Evolutionary conservation across 495 filamentous ascomycete genomes (phyloP), one percentile per base, ranked within the genome.

Genomic region (Hyaloscypha variabilis): DNA sequence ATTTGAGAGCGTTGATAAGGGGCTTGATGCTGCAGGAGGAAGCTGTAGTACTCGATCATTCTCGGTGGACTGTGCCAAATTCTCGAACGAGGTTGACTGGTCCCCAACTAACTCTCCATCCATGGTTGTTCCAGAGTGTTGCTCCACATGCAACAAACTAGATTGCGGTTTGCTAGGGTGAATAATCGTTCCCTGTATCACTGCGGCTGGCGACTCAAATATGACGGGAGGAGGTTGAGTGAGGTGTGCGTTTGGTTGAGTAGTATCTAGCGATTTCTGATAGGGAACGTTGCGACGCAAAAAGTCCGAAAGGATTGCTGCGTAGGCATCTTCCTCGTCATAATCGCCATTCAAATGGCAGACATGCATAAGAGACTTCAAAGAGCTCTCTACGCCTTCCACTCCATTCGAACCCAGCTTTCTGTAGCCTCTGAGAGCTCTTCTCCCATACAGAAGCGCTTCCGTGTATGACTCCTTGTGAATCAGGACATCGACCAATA

Each of bases 291-390:
- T 52, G 19, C 24, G 36, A 23, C 30, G n/a, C 24, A 59, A 36
- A 42, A 65, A 65, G 8, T 55, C 64, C 29, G 51, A 57, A 8
- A 68, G 60, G 39, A 68, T 64, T 31, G 28, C 61, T 8, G 62
- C 31, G 50, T 57, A 68, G 3, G 66, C 66, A 5, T 68, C 66
- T 56, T 64, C 61, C 25, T 68, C 62, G 24, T 60, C 61, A 14
- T 3, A 30, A 36, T 68, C 26, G 10, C 57, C 61, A 39, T 57
- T 26, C 19, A 52, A 0, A 24, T 68, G 46, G 57, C 66, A 68
- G 6, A 64, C 28, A 10, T 34, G 49, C 2, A 61, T 26, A 23
- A 68, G 55, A 56, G 30, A 4, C 4, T 46, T 3, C n/a, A 68
- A 49, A 57, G 62, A 55, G n/a, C 28, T 57, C 36, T 65, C 34